Percentiles rank a stretch among this genome's conserved stretches.
phyloP scores from a whole-genome alignment of 2,329 filamentous ascomycete genomes.

The Neofusicoccum sp. region DNA sequence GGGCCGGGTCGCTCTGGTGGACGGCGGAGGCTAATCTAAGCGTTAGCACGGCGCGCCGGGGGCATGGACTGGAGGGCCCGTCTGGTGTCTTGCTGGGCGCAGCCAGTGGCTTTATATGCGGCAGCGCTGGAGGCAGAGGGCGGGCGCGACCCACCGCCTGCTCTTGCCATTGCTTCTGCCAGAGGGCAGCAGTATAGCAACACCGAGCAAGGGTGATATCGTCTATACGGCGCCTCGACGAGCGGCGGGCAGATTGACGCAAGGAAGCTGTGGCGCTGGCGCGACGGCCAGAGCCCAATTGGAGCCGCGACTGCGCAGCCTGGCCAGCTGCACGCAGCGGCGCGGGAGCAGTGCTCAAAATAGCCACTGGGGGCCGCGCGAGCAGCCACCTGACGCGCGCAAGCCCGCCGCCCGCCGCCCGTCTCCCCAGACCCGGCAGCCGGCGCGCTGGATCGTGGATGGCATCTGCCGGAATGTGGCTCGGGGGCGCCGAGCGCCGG shows the following conservation, averaged over 20 bases:
- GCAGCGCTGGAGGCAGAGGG: neutral
- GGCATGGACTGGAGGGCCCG: neutral
- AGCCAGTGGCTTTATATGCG: slow-evolving; percentile 15
- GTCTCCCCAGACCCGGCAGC: neutral
- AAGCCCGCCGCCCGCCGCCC: too few species aligned
- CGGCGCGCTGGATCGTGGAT: neutral
- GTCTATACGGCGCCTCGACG: neutral
- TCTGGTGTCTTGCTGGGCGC: slow-evolving; percentile 7
- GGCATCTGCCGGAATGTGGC: slow-evolving; percentile 5
- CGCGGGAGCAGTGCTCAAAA: neutral
- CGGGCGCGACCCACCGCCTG: neutral
- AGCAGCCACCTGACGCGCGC: neutral
- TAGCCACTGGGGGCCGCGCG: neutral
- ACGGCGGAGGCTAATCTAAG: slow-evolving; percentile 3
- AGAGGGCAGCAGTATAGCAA: neutral
- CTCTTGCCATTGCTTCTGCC: slow-evolving; percentile 4
- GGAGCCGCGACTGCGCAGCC: neutral
- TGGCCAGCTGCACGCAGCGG: slow-evolving; percentile 7
- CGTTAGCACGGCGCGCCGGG: neutral
- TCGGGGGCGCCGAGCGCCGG: neutral
- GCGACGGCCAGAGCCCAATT: neutral
- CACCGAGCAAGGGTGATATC: slow-evolving; percentile 9
- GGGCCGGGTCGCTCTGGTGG: slow-evolving; percentile 2
- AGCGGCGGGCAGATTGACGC: neutral
- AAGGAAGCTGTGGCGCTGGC: neutral